These are phyloP conservation scores for Alternaria sp. DNA, from an alignment of 2,329 filamentous ascomycete genomes.

Conservation along the genomic window DNA sequence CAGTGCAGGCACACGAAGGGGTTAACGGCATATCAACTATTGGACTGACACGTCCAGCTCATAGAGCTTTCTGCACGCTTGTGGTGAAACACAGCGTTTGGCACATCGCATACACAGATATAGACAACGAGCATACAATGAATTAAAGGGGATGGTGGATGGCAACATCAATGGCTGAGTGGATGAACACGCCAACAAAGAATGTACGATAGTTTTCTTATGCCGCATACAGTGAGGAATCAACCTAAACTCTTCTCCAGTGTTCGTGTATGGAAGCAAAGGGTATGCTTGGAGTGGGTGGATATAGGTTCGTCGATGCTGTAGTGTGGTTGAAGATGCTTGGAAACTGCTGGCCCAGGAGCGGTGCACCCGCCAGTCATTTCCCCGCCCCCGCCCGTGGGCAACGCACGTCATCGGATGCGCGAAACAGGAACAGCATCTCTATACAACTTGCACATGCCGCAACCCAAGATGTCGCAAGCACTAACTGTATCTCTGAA, in stretches of 20 bases:
- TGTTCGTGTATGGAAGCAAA: not conserved
- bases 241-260: not conserved
- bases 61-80: not conserved
- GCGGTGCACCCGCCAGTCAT: conserved; percentile 12
- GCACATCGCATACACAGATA: not conserved
- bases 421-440: conserved; percentile 15
- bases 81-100: conserved; percentile 1
- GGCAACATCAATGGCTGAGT: not conserved
- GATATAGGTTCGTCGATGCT: not conserved
- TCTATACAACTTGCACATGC: not conserved
- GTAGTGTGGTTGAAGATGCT: not conserved
- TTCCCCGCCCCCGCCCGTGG: conserved; percentile 6
- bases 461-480: conserved; percentile 8
- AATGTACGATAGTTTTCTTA: not conserved
- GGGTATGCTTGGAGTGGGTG: not conserved
- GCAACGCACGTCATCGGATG: conserved; percentile 32
- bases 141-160: not conserved
- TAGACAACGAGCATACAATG: not conserved
- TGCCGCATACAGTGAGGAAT: not conserved
- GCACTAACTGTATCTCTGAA: conserved; percentile 2
- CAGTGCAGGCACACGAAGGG: not conserved
- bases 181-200: not conserved
- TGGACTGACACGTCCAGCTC: not conserved
- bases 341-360: conserved; percentile 2
- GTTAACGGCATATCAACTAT: not conserved